Evolutionary conservation across 2,329 filamentous ascomycete species (phyloP).

Genomic region (Beauveria sp.): DNA sequence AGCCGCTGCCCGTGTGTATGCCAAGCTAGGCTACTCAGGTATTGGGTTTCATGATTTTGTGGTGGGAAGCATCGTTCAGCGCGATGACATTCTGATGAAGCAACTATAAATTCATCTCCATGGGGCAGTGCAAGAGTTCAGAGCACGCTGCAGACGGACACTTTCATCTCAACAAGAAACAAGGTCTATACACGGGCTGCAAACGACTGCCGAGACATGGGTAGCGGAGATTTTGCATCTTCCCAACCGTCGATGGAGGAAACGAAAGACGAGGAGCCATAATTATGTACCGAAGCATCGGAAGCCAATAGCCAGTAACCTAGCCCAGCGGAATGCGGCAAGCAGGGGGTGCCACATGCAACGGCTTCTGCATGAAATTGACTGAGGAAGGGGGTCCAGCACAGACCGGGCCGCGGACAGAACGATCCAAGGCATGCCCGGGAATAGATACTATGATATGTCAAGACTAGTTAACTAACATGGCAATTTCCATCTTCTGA

Average conservation of each 20-base stretch:
- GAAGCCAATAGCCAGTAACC: not conserved
- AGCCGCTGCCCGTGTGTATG: conserved; percentile 31
- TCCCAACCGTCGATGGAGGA: too few species aligned
- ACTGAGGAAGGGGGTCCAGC: not conserved
- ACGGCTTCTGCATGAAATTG: not conserved
- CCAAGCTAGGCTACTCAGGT: conserved; percentile 29
- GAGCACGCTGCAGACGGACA: not conserved
- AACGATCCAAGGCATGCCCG: not conserved
- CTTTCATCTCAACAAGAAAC: too few species aligned
- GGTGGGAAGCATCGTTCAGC: conserved; percentile 32
- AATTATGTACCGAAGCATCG: not conserved
- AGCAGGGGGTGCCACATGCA: not conserved
- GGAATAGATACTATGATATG: not conserved
- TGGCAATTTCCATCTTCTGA: not conserved
- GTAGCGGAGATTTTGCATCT: too few species aligned
- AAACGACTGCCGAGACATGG: too few species aligned
- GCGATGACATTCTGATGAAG: conserved; percentile 35
- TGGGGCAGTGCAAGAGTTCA: not conserved
- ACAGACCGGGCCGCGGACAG: not conserved
- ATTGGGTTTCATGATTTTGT: conserved; percentile 35
- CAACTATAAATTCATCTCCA: conserved; percentile 10
- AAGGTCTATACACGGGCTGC: too few species aligned
- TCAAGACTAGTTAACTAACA: not conserved
- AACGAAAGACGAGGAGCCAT: too few species aligned
- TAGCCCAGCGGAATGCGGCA: not conserved